Evolutionary conservation across 1,284 basidiomycete genomes (phyloP).

Genomic region (Flammula alnicola): DNA sequence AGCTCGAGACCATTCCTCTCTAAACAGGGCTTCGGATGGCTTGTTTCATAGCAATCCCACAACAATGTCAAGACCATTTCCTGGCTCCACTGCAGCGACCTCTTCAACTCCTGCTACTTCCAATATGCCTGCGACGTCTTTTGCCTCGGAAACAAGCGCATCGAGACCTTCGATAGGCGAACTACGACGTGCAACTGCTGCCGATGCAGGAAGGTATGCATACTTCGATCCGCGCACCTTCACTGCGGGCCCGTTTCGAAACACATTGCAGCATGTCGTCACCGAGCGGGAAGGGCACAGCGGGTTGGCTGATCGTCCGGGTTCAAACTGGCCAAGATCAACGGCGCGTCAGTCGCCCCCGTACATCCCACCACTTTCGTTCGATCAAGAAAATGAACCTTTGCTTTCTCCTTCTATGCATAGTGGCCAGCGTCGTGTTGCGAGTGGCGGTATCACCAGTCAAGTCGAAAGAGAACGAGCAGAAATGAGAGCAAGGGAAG

Average conservation of each 20-base stretch:
- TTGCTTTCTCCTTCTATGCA: not conserved
- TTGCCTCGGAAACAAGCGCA: too few species aligned
- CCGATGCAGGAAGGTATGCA: not conserved
- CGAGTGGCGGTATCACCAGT: too few species aligned
- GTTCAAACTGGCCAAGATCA: not conserved
- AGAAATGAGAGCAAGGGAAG: too few species aligned
- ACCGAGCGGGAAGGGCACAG: constrained; percentile 12
- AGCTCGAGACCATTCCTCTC: too few species aligned
- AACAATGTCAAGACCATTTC: not conserved
- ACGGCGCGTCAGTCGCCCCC: not conserved
- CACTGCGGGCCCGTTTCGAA: constrained; percentile 48
- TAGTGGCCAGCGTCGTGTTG: too few species aligned
- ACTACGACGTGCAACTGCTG: not conserved
- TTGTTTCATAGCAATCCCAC: too few species aligned
- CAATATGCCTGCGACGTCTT: not conserved
- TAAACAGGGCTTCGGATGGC: too few species aligned
- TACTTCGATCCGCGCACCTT: constrained; percentile 41
- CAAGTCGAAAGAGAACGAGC: too few species aligned
- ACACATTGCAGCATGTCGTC: constrained; percentile 39
- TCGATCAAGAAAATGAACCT: constrained; percentile 27
- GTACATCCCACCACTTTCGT: constrained; percentile 36
- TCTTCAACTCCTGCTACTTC: not conserved
- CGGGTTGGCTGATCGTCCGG: not conserved
- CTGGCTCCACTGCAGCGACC: not conserved
- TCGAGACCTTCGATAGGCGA: not conserved